Base-by-base conservation (phyloP, 2,329 filamentous ascomycete species). In the Coniella lustricola region DNA sequence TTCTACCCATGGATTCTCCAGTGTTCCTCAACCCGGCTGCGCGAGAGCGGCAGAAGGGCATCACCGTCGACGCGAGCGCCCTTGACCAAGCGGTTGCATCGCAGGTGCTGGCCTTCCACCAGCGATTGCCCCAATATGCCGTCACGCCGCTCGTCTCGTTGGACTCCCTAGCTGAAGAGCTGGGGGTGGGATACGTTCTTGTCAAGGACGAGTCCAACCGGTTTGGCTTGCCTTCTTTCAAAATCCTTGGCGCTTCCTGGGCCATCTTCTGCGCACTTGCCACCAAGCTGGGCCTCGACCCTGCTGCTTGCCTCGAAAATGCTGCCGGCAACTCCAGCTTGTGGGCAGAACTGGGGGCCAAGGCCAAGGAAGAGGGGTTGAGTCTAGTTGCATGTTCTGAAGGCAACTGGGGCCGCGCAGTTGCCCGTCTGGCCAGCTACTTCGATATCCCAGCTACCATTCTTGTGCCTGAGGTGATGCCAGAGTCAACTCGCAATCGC, bases 161-260 rank as follows among this genome's bases (percentile, higher is more conserved):
- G 0, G 67, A 72, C 0, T 57, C 64, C 0, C 54, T 88, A 1
- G 82, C 85, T 0, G 55, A 66, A 2, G 71, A 81, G 13, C 62
- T 89, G 0, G 76, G 76, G 0, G 65, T 87, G 10, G 64, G 66
- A 1, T 66, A 72, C 4, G 69, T 90, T 3, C 72, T 82, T 33
- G 59, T 90, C 54, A 91, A 91, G 59, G 79, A 90, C 57, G 86
- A 91, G 62, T 81, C 77, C 22, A 70, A 66, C 46, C 76, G 86
- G 4, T 78, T 88, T 33, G 81, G 82, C 0, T 70, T 90, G 2
- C 84, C 84, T 0, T 76, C 85, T 0, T 91, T 90, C 71, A 93
- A 93, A 64, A 86, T 90, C 38, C 74, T 90, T 0, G 87, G 87
- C 17, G 86, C 87, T 1, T 86, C 83, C 1, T 91, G 85, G 85